phyloP scores from a whole-genome alignment of 306 rosid species.

The Boehmeria nivea region DNA sequence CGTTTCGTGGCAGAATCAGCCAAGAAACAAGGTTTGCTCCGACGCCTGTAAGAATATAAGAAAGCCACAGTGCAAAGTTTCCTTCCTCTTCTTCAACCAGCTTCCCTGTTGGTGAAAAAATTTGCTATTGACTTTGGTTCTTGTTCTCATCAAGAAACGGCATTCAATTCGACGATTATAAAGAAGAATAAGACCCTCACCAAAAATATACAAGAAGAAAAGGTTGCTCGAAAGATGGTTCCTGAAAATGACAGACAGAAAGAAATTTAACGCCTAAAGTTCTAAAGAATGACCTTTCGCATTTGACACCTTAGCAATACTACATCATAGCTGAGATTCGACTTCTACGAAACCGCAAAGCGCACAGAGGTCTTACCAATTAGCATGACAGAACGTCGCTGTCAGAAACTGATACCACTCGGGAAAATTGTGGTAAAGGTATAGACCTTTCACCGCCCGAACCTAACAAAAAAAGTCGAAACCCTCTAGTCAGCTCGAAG shows the following conservation, averaged over 20 bases:
- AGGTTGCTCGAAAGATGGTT: constrained; percentile 97
- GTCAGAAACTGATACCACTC: constrained; percentile 91
- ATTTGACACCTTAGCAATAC: too few species aligned
- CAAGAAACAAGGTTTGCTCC: constrained; percentile 96
- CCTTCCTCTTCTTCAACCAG: constrained; percentile 99
- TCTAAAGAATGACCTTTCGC: background rate
- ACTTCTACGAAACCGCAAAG: background rate
- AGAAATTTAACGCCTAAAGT: constrained; percentile 20
- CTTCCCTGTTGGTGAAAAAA: constrained; percentile 55
- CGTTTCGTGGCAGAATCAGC: constrained; percentile 82
- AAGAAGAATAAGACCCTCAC: constrained; percentile 45
- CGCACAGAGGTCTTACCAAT: constrained; percentile 58
- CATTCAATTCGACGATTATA: background rate
- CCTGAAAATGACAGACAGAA: constrained; percentile 48
- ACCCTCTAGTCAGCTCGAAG: constrained; percentile 8
- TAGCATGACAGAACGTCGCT: constrained; percentile 92
- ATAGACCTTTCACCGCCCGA: constrained; percentile 48
- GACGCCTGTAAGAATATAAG: constrained; percentile 82
- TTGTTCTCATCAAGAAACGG: background rate
- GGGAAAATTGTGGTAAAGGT: constrained; percentile 72
- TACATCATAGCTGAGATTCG: too few species aligned
- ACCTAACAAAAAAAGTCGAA: constrained; percentile 35
- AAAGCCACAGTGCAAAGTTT: constrained; percentile 80
- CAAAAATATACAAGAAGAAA: constrained; percentile 91
- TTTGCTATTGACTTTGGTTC: constrained; percentile 7